These are phyloP conservation scores for Annona cherimola DNA, from an alignment of 164 flowering plant species.

Conservation along the genomic window DNA sequence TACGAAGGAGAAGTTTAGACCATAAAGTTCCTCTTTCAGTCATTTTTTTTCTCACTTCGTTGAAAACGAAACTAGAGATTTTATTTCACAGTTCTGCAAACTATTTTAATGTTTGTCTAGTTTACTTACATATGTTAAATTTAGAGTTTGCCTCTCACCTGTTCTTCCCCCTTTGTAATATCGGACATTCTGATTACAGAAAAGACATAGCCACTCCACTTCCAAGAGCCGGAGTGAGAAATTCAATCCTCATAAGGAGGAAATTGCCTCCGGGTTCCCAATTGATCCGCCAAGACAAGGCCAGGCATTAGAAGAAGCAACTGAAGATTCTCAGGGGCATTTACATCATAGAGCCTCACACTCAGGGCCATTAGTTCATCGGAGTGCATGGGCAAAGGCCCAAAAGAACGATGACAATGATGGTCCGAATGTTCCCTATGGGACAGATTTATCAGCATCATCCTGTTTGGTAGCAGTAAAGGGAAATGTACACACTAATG, in stretches of 20 bases:
- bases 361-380: slow-evolving; percentile 83
- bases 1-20: background rate
- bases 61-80: too few relatives aligned
- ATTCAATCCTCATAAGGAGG: slow-evolving; percentile 83
- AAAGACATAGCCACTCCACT: slow-evolving; percentile 59
- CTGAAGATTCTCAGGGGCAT: slow-evolving; percentile 36
- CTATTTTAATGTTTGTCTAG: too few relatives aligned
- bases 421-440: slow-evolving; percentile 54
- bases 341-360: slow-evolving; percentile 74
- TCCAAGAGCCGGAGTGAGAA: slow-evolving; percentile 87
- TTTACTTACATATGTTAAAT: too few relatives aligned
- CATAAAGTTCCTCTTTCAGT: background rate
- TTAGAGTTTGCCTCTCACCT: too few relatives aligned
- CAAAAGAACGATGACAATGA: slow-evolving; percentile 50
- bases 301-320: slow-evolving; percentile 48
- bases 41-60: too few relatives aligned
- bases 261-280: slow-evolving; percentile 94
- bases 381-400: slow-evolving; percentile 71
- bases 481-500: slow-evolving; percentile 49
- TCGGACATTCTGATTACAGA: slow-evolving; percentile 37
- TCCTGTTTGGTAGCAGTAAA: slow-evolving; percentile 63
- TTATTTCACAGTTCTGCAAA: too few relatives aligned
- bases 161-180: background rate
- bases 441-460: slow-evolving; percentile 51
- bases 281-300: slow-evolving; percentile 89